These are phyloP conservation scores for Chrysoporthe austroafricana DNA, from an alignment of 2,329 filamentous ascomycete genomes.

Conservation along the genomic window DNA sequence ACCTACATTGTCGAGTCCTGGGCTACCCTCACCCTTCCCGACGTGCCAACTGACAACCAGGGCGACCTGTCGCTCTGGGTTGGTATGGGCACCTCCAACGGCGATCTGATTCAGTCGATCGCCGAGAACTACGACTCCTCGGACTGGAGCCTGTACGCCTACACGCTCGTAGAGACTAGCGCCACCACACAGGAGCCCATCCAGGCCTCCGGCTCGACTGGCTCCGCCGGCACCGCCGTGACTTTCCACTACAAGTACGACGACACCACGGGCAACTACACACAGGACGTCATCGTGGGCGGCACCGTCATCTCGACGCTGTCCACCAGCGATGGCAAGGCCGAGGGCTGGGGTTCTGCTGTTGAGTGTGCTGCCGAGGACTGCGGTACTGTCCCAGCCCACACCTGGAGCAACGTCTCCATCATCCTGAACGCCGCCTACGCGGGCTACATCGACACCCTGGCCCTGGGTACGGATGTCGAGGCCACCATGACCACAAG, in stretches of 20 bases:
- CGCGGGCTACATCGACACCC: constrained; percentile 22
- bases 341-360: constrained; percentile 48
- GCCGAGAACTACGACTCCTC: constrained; percentile 39
- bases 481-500: constrained; percentile 24
- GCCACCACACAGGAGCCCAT: constrained; percentile 39
- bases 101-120: constrained; percentile 52
- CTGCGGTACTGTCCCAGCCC: constrained; percentile 57
- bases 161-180: constrained; percentile 44
- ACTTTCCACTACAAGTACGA: constrained; percentile 45
- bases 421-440: constrained; percentile 27
- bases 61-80: constrained; percentile 50
- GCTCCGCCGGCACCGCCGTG: constrained; percentile 38
- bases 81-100: constrained; percentile 52
- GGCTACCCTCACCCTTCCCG: constrained; percentile 48
- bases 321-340: constrained; percentile 48
- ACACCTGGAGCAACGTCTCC: constrained; percentile 28
- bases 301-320: constrained; percentile 43
- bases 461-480: constrained; percentile 19
- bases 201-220: constrained; percentile 36
- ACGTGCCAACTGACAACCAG: constrained; percentile 40
- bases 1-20: constrained; percentile 49
- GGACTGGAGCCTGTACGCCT: constrained; percentile 48
- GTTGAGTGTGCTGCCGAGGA: constrained; percentile 73
- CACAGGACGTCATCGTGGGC: constrained; percentile 44
- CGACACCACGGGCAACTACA: constrained; percentile 44